phyloP scores from a whole-genome alignment of 139 green algal species.

The Nannochloris sp. region DNA sequence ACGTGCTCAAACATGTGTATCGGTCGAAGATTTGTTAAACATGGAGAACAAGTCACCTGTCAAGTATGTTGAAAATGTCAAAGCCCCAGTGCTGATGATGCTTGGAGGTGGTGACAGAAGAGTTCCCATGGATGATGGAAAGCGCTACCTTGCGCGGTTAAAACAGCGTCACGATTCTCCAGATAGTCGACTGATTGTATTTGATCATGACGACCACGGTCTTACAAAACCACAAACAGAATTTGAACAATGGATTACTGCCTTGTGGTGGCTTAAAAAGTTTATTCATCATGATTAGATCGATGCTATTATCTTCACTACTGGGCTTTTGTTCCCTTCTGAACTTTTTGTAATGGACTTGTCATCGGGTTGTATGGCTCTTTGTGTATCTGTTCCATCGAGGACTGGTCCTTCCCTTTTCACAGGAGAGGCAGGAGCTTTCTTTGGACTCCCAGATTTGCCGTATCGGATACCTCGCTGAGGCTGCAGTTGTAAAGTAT shows the following conservation, averaged over 20 bases:
- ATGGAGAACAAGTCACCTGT: slow-evolving; percentile 60
- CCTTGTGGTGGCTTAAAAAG: slow-evolving; percentile 48
- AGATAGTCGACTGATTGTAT: slow-evolving; percentile 34
- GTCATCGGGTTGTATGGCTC: no score
- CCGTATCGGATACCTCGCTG: slow-evolving; percentile 26
- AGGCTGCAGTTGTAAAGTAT: slow-evolving; percentile 6
- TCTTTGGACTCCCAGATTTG: slow-evolving; percentile 3
- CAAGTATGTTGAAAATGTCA: slow-evolving; percentile 50
- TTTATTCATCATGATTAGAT: no score
- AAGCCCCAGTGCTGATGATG: slow-evolving; percentile 74
- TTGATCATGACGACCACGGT: slow-evolving; percentile 68
- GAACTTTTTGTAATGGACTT: neutral
- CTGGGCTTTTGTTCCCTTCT: neutral
- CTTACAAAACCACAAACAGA: slow-evolving; percentile 84
- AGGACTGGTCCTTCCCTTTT: no score
- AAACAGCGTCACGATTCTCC: slow-evolving; percentile 23
- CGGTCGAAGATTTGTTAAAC: slow-evolving; percentile 45
- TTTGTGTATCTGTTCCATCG: no score
- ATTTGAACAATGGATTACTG: slow-evolving; percentile 75
- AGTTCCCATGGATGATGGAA: slow-evolving; percentile 46
- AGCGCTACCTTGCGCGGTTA: slow-evolving; percentile 62
- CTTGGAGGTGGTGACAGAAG: slow-evolving; percentile 69
- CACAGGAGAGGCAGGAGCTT: neutral
- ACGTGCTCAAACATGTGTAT: slow-evolving; percentile 45
- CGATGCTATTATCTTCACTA: neutral